Evolutionary conservation across 2,329 filamentous ascomycete genomes (phyloP).

Genomic region (Hypoxylon sp.): DNA sequence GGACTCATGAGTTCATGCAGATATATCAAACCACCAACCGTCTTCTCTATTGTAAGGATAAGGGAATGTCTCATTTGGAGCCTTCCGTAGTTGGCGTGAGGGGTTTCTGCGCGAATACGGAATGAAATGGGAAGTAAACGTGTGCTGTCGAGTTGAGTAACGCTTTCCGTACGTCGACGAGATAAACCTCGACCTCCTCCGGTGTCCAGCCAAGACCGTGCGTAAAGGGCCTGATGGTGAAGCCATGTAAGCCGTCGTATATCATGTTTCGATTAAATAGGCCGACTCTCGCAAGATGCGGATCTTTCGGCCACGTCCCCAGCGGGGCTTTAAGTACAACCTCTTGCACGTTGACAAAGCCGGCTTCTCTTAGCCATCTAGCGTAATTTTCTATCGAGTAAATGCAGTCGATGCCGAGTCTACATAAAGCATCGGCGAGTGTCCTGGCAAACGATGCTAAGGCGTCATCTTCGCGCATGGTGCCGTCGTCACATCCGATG

Average conservation of each 20-base stretch:
- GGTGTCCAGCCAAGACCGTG: conserved; percentile 40
- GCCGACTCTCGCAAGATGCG: conserved; percentile 34
- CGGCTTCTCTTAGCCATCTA: conserved; percentile 35
- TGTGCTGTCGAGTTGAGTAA: conserved; percentile 58
- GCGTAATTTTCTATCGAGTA: conserved; percentile 30
- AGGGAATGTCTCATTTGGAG: conserved; percentile 21
- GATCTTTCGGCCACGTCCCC: conserved; percentile 41
- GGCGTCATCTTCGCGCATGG: conserved; percentile 57
- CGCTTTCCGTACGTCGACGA: conserved; percentile 65
- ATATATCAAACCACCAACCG: conserved; percentile 24
- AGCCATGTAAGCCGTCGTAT: conserved; percentile 44
- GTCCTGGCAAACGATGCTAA: conserved; percentile 61
- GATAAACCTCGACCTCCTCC: conserved; percentile 64
- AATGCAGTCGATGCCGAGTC: conserved; percentile 32
- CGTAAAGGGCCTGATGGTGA: conserved; percentile 41
- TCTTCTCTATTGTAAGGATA: conserved; percentile 10
- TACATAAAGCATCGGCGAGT: conserved; percentile 26
- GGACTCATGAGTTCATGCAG: conserved; percentile 31
- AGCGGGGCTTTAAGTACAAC: conserved; percentile 32
- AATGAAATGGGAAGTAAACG: conserved; percentile 68
- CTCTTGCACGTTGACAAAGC: conserved; percentile 41
- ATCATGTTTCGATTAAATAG: conserved; percentile 41
- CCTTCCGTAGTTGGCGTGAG: conserved; percentile 12
- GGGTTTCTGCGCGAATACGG: conserved; percentile 69
- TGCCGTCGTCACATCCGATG: conserved; percentile 60